phyloP scores from a whole-genome alignment of 116 monocot species.

The Posidonia oceanica region DNA sequence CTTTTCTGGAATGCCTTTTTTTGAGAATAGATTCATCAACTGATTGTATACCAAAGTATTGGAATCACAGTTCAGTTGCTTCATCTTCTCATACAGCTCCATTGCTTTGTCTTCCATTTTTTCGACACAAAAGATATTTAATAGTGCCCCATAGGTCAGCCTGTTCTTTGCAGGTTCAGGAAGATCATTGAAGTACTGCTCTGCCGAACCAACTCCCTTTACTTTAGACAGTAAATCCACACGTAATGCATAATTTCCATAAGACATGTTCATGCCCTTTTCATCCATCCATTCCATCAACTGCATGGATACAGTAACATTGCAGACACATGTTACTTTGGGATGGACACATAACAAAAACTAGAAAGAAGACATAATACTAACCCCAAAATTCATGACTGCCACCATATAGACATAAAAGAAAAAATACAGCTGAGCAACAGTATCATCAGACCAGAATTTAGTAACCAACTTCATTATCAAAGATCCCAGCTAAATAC shows the following conservation, averaged over 20 bases:
- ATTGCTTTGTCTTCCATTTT: slow-evolving; percentile 45
- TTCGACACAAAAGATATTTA: slow-evolving; percentile 32
- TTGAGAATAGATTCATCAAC: slow-evolving; percentile 32
- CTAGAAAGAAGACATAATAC: neutral
- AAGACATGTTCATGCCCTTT: slow-evolving; percentile 29
- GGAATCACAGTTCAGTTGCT: slow-evolving; percentile 29
- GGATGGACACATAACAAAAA: neutral
- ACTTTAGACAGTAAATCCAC: slow-evolving; percentile 52
- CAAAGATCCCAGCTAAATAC: too few species aligned
- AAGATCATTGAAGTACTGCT: slow-evolving; percentile 49
- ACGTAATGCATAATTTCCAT: slow-evolving; percentile 40
- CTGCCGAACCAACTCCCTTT: slow-evolving; percentile 40
- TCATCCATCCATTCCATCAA: slow-evolving; percentile 71
- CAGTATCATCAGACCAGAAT: neutral
- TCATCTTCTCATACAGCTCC: slow-evolving; percentile 42
- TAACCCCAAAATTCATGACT: too few species aligned
- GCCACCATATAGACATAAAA: neutral
- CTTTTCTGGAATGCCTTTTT: slow-evolving; percentile 27
- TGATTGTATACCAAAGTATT: slow-evolving; percentile 37
- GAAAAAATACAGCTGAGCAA: neutral
- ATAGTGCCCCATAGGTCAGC: slow-evolving; percentile 48
- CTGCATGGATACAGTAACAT: slow-evolving; percentile 12
- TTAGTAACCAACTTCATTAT: neutral
- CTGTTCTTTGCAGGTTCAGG: slow-evolving; percentile 30
- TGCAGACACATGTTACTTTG: neutral